Base-by-base conservation (phyloP, 2,329 filamentous ascomycete genomes). In the Madurella mycetomatis region DNA sequence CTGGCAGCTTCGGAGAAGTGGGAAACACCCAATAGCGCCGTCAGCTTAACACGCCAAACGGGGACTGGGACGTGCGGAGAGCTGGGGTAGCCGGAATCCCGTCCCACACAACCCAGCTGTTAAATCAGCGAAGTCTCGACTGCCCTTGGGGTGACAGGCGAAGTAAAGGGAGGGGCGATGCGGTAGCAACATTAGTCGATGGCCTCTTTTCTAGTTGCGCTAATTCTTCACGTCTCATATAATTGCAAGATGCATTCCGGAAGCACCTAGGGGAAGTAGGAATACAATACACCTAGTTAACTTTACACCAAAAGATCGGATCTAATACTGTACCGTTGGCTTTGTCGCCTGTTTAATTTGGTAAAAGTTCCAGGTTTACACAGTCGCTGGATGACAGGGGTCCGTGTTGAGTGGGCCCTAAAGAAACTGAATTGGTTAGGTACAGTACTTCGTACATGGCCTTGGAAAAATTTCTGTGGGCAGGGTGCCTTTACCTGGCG, bases 101-200 rank as follows among this genome's bases (percentile, higher is more conserved):
- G 37, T 34, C 15, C 17, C 9, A 8, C 55, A 51, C 12, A 52
- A 52, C 16, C 56, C 49, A 5, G 56, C 37, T 13, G 60, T 58
- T 11, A 58, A 60, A 41, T 41, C 9, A 39, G 41, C n/a, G 49
- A 58, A 12, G 54, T 9, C n/a, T 66, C 70, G 1, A 67, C 68
- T 15, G 60, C 53, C 12, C 56, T 58, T 2, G 12, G 42, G 41
- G 54, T 69, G 7, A 67, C 68, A 46, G 69, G 68, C 30, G 70
- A 73, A 58, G 69, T 68, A 43, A 62, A 61, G 25, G 68, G 59
- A 45, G 62, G 9, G 51, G 49, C 2, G 57, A 63, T 5, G 69
- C 71, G 34, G 60, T 48, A 56, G 64, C 51, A 54, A 77, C 73
- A 2, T 77, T 75, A 62, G 74, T 77, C 25, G 75, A 77, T 54